Conservation (phyloP, 306 rosid species). For the Cucumis sativus region Cucumber_9930_V3 NC_026655.2:18542501-18543000, state of each 20-base stretch:
- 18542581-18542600: background rate
- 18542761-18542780: background rate
- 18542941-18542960: no score
- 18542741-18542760: background rate
- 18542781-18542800: background rate
- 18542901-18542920: no score
- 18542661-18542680: background rate
- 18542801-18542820: no score
- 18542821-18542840: no score
- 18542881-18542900: no score
- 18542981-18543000: no score
- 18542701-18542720: constrained; percentile 1
- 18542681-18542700: background rate
- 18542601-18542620: background rate
- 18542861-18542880: no score
- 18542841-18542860: no score
- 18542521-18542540: background rate
- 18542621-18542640: constrained; percentile 2
- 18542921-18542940: no score
- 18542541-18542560: background rate
- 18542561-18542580: background rate
- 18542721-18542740: constrained; percentile 7
- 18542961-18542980: no score
- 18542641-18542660: constrained; percentile 1
- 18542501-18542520: constrained; percentile 1